phyloP scores from a whole-genome alignment of 1,284 basidiomycete species.

The Trichosporon faecale region DNA sequence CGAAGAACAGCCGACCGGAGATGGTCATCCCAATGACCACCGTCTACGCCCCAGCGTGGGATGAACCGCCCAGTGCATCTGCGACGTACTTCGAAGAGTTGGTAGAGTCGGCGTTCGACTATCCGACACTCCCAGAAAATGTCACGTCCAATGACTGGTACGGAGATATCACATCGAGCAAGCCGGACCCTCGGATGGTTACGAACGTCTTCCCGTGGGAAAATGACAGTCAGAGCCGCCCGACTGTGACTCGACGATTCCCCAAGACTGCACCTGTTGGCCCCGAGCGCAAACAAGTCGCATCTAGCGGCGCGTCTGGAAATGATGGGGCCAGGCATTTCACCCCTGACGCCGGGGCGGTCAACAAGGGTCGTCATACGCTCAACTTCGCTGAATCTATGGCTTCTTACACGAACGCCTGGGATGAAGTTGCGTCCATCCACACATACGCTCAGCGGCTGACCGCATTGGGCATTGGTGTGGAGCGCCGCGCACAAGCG shows the following conservation, averaged over 20 bases:
- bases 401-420: constrained; percentile 70
- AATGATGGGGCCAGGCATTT: too few species aligned
- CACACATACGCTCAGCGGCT: constrained; percentile 68
- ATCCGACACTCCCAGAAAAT: constrained; percentile 45
- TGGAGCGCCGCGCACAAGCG: background rate
- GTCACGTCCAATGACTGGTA: constrained; percentile 54
- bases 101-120: constrained; percentile 26
- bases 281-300: too few species aligned
- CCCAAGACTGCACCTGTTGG: constrained; percentile 59
- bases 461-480: constrained; percentile 40
- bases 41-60: constrained; percentile 56
- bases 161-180: constrained; percentile 50
- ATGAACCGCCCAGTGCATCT: constrained; percentile 51
- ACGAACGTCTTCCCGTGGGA: constrained; percentile 94
- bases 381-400: constrained; percentile 54
- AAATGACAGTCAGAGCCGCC: constrained; percentile 56
- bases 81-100: constrained; percentile 28
- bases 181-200: constrained; percentile 69
- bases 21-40: constrained; percentile 54
- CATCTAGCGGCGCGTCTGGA: too few species aligned
- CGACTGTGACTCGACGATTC: constrained; percentile 70
- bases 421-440: constrained; percentile 76
- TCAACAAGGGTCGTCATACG: constrained; percentile 33
- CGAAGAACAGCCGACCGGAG: constrained; percentile 46
- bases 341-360: too few species aligned